phyloP scores from a whole-genome alignment of 306 rosid genomes.

The Abrus precatorius region DNA sequence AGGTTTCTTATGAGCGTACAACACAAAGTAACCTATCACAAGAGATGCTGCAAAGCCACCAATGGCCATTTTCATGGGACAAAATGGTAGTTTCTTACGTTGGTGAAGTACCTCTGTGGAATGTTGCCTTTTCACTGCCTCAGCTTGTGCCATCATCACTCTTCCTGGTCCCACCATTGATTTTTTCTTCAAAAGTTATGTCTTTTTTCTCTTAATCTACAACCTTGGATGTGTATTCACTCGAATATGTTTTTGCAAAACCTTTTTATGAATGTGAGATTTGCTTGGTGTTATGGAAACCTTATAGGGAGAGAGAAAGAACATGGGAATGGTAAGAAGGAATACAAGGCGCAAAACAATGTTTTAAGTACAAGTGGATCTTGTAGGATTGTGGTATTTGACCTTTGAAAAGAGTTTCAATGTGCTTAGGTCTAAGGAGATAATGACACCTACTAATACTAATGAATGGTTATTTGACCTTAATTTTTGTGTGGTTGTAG shows the following conservation, averaged over 20 bases:
- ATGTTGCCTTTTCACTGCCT: constrained; percentile 47
- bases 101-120: constrained; percentile 61
- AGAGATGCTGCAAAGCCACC: constrained; percentile 62
- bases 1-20: constrained; percentile 68
- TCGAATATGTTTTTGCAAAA: not conserved
- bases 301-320: not conserved
- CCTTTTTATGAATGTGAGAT: not conserved
- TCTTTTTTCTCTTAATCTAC: not conserved
- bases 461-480: too few species aligned
- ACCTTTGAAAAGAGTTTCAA: constrained; percentile 2
- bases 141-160: constrained; percentile 44
- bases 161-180: constrained; percentile 50
- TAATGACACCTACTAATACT: not conserved
- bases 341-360: constrained; percentile 45
- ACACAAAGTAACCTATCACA: constrained; percentile 55
- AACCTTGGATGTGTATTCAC: not conserved
- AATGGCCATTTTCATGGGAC: constrained; percentile 63
- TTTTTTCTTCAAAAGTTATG: not conserved
- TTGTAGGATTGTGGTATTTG: not conserved
- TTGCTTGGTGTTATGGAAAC: constrained; percentile 32
- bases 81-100: constrained; percentile 45
- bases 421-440: not conserved
- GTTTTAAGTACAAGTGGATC: constrained; percentile 24
- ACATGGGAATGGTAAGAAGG: constrained; percentile 36
- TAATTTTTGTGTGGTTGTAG: too few species aligned